phyloP scores from a whole-genome alignment of 2,329 filamentous ascomycete genomes.

The Cladophialophora exuberans region DNA sequence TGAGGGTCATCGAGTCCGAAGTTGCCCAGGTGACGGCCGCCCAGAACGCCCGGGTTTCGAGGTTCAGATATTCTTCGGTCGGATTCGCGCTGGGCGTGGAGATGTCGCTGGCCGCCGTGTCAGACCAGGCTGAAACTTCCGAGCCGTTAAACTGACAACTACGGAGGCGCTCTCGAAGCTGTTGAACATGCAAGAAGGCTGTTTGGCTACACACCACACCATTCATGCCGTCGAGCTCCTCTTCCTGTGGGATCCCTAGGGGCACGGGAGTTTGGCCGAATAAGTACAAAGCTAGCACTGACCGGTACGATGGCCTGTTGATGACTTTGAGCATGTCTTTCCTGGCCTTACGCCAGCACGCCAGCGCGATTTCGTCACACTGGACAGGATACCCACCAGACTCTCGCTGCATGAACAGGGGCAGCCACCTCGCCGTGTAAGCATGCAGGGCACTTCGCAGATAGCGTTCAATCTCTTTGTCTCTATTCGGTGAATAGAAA shows the following conservation, averaged over 20 bases:
- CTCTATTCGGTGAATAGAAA: too few species aligned
- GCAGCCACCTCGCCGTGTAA: slow-evolving; percentile 36
- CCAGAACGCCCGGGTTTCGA: slow-evolving; percentile 48
- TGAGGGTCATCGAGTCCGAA: slow-evolving; percentile 45
- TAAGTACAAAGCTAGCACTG: slow-evolving; percentile 44
- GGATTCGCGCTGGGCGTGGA: slow-evolving; percentile 35
- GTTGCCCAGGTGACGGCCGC: slow-evolving; percentile 48
- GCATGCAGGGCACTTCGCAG: slow-evolving; percentile 33
- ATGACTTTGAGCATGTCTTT: slow-evolving; percentile 46
- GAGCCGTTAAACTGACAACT: slow-evolving; percentile 45
- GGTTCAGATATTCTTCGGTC: slow-evolving; percentile 40
- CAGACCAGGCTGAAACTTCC: slow-evolving; percentile 39
- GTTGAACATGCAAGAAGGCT: slow-evolving; percentile 46
- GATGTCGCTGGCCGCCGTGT: not conserved
- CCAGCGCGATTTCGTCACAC: slow-evolving; percentile 28
- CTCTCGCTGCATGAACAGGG: slow-evolving; percentile 13
- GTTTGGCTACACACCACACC: slow-evolving; percentile 46
- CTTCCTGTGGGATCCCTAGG: slow-evolving; percentile 43
- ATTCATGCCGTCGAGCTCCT: slow-evolving; percentile 45
- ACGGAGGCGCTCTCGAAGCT: slow-evolving; percentile 42
- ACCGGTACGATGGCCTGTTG: slow-evolving; percentile 46
- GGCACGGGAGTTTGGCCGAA: slow-evolving; percentile 47
- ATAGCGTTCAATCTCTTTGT: slow-evolving; percentile 33
- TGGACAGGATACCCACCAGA: not conserved
- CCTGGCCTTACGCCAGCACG: slow-evolving; percentile 42